Evolutionary conservation across 352 stramenopile species (phyloP), one percentile per base, ranked within the genome.

Genomic region (Sclerospora graminicola): DNA sequence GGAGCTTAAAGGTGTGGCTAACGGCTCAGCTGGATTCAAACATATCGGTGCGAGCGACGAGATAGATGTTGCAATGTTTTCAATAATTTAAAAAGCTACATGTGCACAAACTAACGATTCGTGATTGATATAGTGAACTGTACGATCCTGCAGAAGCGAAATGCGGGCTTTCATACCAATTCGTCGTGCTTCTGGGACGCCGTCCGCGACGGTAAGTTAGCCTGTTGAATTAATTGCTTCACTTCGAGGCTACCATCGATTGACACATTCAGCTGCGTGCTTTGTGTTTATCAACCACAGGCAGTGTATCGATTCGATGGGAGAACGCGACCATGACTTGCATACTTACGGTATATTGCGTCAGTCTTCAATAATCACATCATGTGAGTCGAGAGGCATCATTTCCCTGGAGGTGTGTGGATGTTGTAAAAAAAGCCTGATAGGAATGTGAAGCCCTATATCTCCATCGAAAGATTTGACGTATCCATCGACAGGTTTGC

Each of bases 161-260:
- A 94, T 45, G 74, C 79, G 9, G 79, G 82, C 32, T 89, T 74
- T 47, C 82, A 94, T 62, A 89, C 77, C 52, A 91, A 85, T 50
- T 90, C 79, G 31, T 71, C 82, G 19, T 91, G 79, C 52, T 89
- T 89, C 58, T 94, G 82, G 82, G 79, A 94, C 46, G 70, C 82
- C 21, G 60, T 88, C 27, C 81, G 75, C 21, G 82, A 94, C 45
- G 82, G 80, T 89, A 40, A 46, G 75, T 55, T 24, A 44, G 26
- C 32, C 15, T 38, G 34, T 45, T 16, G 18, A 50, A 18, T 8
- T 27, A 26, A 15, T 6, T 29, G 34, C 13, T 33, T 39, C 18
- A 9, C 21, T 37, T 37, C 14, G 20, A 23, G 1, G 30, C 16
- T 28, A 19, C 6, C 36, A 13, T 34, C 33, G 23, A 41, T 20